These are phyloP conservation scores for Prinsepia uniflora DNA, from an alignment of 306 rosid genomes.

Conservation along the genomic window DNA sequence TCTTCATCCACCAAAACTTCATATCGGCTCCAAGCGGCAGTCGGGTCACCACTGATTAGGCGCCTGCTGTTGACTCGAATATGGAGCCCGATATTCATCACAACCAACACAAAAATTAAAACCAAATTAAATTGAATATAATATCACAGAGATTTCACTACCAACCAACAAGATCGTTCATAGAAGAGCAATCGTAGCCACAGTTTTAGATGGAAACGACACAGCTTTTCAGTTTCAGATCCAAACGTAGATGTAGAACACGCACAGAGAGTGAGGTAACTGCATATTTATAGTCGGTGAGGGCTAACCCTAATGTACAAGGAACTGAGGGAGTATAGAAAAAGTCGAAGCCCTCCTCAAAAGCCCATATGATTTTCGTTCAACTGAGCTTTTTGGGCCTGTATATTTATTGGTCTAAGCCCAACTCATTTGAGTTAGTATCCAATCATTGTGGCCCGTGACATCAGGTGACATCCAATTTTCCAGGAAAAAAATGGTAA, in stretches of 20 bases:
- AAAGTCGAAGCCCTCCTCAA: background rate
- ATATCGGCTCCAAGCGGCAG: slow-evolving; percentile 37
- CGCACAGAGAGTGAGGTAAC: background rate
- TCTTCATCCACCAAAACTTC: slow-evolving; percentile 16
- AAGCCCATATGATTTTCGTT: background rate
- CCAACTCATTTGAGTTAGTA: background rate
- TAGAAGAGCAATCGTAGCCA: too few relatives aligned
- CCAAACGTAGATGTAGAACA: background rate
- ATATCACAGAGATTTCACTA: background rate
- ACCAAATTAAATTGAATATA: background rate
- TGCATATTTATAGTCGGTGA: background rate
- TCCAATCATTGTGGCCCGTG: background rate
- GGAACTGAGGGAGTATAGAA: too few relatives aligned
- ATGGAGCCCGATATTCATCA: slow-evolving; percentile 37
- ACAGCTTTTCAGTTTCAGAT: background rate
- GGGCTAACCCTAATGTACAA: slow-evolving; percentile 1
- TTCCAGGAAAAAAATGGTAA: background rate
- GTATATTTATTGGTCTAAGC: background rate
- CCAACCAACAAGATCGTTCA: background rate
- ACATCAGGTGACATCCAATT: background rate
- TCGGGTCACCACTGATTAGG: slow-evolving; percentile 28
- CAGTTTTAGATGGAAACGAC: too few relatives aligned
- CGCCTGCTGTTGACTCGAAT: slow-evolving; percentile 74
- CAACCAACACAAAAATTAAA: background rate
- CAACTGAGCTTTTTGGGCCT: background rate